These are phyloP conservation scores for Fusarium sp. DNA, from an alignment of 2,329 filamentous ascomycete species.

Conservation along the genomic window DNA sequence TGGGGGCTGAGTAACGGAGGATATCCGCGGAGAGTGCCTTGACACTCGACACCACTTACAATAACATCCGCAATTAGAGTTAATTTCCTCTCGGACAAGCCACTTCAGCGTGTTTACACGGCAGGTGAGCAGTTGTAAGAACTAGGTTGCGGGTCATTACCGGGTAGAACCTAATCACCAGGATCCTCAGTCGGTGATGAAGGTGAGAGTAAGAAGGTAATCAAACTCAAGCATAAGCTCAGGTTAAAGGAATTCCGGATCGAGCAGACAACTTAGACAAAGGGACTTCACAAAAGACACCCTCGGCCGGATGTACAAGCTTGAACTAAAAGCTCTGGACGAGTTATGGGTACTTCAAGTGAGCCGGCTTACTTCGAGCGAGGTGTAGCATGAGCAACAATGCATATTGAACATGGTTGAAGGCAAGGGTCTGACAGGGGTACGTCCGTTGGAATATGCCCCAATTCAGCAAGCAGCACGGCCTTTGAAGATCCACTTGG, in stretches of 20 bases:
- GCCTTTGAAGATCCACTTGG: slow-evolving; percentile 25
- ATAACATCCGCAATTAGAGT: slow-evolving; percentile 22
- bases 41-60: slow-evolving; percentile 30
- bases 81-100: slow-evolving; percentile 32
- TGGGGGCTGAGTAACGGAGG: slow-evolving; percentile 41
- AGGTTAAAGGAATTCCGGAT: slow-evolving; percentile 18
- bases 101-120: slow-evolving; percentile 24
- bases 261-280: slow-evolving; percentile 23
- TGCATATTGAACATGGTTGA: slow-evolving; percentile 37
- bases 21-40: slow-evolving; percentile 27
- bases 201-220: slow-evolving; percentile 15
- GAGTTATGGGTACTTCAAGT: slow-evolving; percentile 37
- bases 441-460: slow-evolving; percentile 30
- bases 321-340: slow-evolving; percentile 38
- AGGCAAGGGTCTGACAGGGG: slow-evolving; percentile 28
- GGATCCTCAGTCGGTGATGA: slow-evolving; percentile 18
- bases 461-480: slow-evolving; percentile 41
- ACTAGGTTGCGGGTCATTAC: slow-evolving; percentile 12
- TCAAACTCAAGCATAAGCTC: slow-evolving; percentile 27
- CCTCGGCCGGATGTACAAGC: slow-evolving; percentile 17
- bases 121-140: slow-evolving; percentile 23
- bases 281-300: slow-evolving; percentile 33
- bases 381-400: slow-evolving; percentile 38
- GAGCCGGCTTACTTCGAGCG: slow-evolving; percentile 25
- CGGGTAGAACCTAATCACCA: slow-evolving; percentile 18